Evolutionary conservation across 2,329 filamentous ascomycete genomes (phyloP).

Genomic region (Fusarium piperis): DNA sequence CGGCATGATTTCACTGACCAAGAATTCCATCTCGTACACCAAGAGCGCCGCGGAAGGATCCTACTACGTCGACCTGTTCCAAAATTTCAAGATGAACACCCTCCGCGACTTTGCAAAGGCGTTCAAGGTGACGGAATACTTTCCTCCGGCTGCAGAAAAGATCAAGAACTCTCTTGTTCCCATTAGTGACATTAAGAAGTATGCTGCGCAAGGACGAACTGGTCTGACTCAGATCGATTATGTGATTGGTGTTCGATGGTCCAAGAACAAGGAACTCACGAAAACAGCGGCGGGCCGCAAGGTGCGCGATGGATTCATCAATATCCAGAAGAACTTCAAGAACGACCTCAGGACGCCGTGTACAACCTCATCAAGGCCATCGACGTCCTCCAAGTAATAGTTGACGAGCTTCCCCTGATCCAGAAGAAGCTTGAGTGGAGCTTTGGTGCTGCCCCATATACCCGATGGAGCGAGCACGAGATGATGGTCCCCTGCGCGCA

Average conservation of each 20-base stretch:
- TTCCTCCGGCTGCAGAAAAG: not conserved
- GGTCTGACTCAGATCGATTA: not conserved
- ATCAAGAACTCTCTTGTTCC: not conserved
- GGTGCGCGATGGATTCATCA: constrained; percentile 10
- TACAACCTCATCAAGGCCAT: constrained; percentile 18
- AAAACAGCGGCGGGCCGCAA: constrained; percentile 2
- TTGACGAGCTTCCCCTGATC: constrained; percentile 13
- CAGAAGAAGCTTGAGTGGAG: constrained; percentile 14
- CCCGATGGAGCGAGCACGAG: constrained; percentile 9
- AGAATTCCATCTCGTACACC: not conserved
- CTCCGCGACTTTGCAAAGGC: constrained; percentile 5
- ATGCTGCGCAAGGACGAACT: not conserved
- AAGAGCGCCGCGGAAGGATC: not conserved
- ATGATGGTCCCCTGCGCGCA: constrained; percentile 17
- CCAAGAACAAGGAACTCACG: constrained; percentile 11
- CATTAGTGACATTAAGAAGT: constrained; percentile 7
- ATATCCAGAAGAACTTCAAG: constrained; percentile 17
- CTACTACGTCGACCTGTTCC: not conserved
- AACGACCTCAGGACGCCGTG: constrained; percentile 16
- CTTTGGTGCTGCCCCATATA: not conserved
- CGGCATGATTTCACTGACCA: not conserved
- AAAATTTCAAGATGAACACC: not conserved
- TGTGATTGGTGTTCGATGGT: constrained; percentile 4
- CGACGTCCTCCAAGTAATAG: constrained; percentile 5
- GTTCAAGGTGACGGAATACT: not conserved